Evolutionary conservation across 2,329 filamentous ascomycete species (phyloP), one percentile per base, ranked within the genome.

Genomic region (Xylariaceae sp.): DNA sequence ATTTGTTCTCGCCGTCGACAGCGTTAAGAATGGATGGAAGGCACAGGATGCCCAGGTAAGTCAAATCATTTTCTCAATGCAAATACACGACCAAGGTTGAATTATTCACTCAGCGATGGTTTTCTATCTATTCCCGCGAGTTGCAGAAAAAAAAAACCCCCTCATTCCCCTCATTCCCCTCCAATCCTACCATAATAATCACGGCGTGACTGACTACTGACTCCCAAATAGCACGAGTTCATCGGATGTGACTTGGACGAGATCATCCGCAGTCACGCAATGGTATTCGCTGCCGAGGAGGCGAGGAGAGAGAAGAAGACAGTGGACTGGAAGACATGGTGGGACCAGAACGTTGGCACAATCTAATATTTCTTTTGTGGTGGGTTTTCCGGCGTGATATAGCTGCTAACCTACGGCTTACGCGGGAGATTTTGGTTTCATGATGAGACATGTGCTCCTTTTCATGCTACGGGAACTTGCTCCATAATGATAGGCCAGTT

Each of bases 241-340:
- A 76, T 97, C 30, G 91, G 90, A 0, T 95, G 89, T 71, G 88
- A 86, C 9, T 73, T 96, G 6, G 89, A 96, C 54, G 94, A 97
- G 67, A 83, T 87, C 1, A 79, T 97, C n/a, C 79, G 87, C 47
- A 95, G 90, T 66, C 94, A 97, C 73, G 91, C 88, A 1, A 81
- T 94, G 72, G 92, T 96, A 0, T 99, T 96, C 75, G 91, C 90
- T 29, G 94, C 92, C 0, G 94, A 97, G 72, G 88, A 95, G 64
- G 90, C 92, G 4, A 81, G 92, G 65, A 76, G 75, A 48, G 77
- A 79, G 49, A 83, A 80, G 65, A 84, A 80, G 67, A 85, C 94
- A 6, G 73, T 97, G 3, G 79, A 87, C 62, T 96, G 89, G 85
- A 72, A 73, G 43, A 71, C 78, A 46, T 96, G 90, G 89, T 96